Evolutionary conservation across 2,329 filamentous ascomycete species (phyloP), one percentile per base, ranked within the genome.

Genomic region (Monilinia fructicola): DNA sequence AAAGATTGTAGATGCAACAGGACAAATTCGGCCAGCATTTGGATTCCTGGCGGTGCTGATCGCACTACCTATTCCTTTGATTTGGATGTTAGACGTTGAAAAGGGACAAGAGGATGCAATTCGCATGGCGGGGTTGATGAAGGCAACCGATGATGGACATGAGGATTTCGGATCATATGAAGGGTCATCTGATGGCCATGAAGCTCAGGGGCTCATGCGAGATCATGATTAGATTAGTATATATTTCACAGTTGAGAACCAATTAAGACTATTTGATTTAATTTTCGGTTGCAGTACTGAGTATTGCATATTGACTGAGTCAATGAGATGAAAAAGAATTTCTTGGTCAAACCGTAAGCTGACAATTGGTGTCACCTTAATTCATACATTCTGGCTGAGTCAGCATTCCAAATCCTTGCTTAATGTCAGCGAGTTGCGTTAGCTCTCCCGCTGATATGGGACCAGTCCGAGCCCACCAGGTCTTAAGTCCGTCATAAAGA

Each of bases 31-130:
- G 59, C 90, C 90, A 9, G 93, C 94, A 0, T 99, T 99, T 78
- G 93, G 90, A 83, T 99, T 99, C 76, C 81, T 99, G 52, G 92
- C 92, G 0, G 82, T 87, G 6, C 80, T 99, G n/a, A 90, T 99
- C 9, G 89, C 90, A 7, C 78, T 96, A 1, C 93, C 95, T 0
- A 88, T 93, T 21, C 92, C 93, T 1, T 80, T 98, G 61, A 91
- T 98, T 78, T 90, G 88, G 75, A 85, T 92, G 65, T 91, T 99
- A 46, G 84, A 97, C 77, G 91, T 96, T 12, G 91, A 96, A 64
- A 83, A 91, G 48, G 91, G 91, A 14, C 91, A 87, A 78, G 78
- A 80, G 55, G 90, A 92, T 74, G 90, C 89, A 1, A 81, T 84
- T 71, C 85, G 81, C 71, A 79, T 93, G 66, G 87, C 89, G 0